Base-by-base conservation (phyloP, 2,329 filamentous ascomycete genomes). In the Epichloe baconii region DNA sequence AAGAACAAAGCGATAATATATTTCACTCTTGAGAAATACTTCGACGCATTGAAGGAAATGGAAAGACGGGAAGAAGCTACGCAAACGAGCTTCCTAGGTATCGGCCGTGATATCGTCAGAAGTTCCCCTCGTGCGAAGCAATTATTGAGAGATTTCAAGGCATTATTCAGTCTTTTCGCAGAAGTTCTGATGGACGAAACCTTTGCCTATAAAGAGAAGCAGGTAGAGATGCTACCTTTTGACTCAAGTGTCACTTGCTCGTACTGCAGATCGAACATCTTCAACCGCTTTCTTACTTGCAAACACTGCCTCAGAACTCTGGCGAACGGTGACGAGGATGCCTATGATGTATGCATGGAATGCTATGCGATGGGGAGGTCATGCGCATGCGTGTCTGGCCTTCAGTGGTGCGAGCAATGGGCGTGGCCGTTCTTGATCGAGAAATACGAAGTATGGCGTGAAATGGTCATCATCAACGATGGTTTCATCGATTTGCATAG, bases 331-430 rank as follows among this genome's bases (percentile, higher is more conserved):
- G 80, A 77, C 15, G 84, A 88, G 51, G 87, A 97, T 62, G 87
- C 87, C 0, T 98, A 97, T 64, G 93, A 98, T 64, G 77, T 98
- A 21, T 98, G 93, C 62, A 90, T 98, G 86, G 93, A 98, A 59
- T 98, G 93, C 63, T 98, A 95, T 62, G 86, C 83, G n/a, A 95
- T 97, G 86, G 93, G 93, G 21, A 81, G 93, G 48, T 95, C 90
- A 44, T 98, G 93, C 64, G 80, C 79, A 3, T 98, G 93, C 62
- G 78, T 95, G 48, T 95, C 90, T 3, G 82, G 82, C 19, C 77
- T 95, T 11, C 81, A 79, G 54, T 98, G 91, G 90, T 88, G 88
- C 48, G 90, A 98, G 64, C 93, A 97, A 64, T 96, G 90, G 77
- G 72, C 79, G 12, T 97, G 90, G 90, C 76, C 80, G 42, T 81